A percentile compares a stretch with the other conserved stretches of the same genome.
These are phyloP conservation scores for Stachybotrys echinatus DNA, from an alignment of 2,329 filamentous ascomycete species.

Conservation along the genomic window DNA sequence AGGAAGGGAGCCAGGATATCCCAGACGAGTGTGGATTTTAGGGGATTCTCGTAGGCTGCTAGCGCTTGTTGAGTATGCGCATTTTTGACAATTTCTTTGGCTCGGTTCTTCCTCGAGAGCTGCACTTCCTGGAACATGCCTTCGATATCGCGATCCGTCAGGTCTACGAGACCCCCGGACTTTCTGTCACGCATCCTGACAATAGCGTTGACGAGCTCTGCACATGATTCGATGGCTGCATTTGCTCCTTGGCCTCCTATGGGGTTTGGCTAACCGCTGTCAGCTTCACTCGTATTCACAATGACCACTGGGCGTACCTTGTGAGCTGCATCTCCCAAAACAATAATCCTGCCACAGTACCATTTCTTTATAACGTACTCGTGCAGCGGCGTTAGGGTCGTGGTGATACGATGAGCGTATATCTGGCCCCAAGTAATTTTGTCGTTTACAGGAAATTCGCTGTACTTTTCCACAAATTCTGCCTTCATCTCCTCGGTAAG, in stretches of 20 bases:
- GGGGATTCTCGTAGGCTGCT: not conserved
- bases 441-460: conserved; percentile 1
- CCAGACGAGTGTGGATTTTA: not conserved
- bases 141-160: conserved; percentile 2
- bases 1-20: not conserved
- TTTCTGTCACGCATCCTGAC: conserved; percentile 1
- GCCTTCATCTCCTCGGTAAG: conserved; percentile 4
- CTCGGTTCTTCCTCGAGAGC: conserved; percentile 6
- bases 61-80: conserved; percentile 1
- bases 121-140: conserved; percentile 13
- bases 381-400: conserved; percentile 23
- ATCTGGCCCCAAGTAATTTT: conserved; percentile 3
- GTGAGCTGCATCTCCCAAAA: conserved; percentile 35
- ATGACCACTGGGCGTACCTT: conserved; percentile 20
- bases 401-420: conserved; percentile 12
- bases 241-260: conserved; percentile 20
- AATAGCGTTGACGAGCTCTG: conserved; percentile 3
- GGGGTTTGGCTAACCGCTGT: conserved; percentile 20
- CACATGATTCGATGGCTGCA: conserved; percentile 18
- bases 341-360: conserved; percentile 30
- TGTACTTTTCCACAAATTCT: not conserved
- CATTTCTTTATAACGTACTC: conserved; percentile 33
- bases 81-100: not conserved
- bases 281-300: too few relatives aligned
- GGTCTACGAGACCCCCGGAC: conserved; percentile 3